phyloP scores from a whole-genome alignment of 2,329 filamentous ascomycete species.

The Microdochium nivale region DNA sequence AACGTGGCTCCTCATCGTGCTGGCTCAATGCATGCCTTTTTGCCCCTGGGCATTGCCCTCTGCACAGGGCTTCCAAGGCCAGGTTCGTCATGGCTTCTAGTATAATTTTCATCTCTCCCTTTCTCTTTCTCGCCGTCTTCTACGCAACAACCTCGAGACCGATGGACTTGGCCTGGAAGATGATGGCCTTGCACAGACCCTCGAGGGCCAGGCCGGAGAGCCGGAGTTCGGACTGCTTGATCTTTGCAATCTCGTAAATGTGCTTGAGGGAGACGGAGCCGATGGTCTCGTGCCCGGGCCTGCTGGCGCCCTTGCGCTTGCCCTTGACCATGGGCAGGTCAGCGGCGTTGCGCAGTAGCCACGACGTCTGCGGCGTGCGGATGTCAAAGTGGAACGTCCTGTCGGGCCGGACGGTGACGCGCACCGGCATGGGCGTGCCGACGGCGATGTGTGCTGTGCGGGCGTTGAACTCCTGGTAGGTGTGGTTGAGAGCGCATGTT shows the following conservation, averaged over 20 bases:
- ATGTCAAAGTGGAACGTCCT: conserved; percentile 89
- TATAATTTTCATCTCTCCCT: background rate
- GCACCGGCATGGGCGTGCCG: conserved; percentile 82
- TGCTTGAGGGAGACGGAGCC: conserved; percentile 89
- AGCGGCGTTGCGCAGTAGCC: conserved; percentile 77
- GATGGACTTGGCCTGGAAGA: conserved; percentile 67
- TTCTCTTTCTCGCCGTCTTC: conserved; percentile 1
- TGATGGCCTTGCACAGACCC: conserved; percentile 64
- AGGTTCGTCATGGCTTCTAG: background rate
- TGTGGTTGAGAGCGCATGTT: background rate
- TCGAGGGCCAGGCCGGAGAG: conserved; percentile 64
- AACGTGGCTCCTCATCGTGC: too few species aligned
- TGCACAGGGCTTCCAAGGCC: too few species aligned
- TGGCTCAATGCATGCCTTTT: too few species aligned
- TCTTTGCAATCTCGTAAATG: conserved; percentile 94
- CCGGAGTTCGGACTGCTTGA: conserved; percentile 75
- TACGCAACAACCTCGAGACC: conserved; percentile 64
- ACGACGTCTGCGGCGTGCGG: conserved; percentile 89
- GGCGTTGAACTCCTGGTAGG: conserved; percentile 84
- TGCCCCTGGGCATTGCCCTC: too few species aligned
- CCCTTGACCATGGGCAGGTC: conserved; percentile 67
- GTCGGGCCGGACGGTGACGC: conserved; percentile 86
- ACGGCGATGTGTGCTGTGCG: conserved; percentile 74
- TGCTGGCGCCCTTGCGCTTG: conserved; percentile 68
- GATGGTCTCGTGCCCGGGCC: conserved; percentile 68